These are phyloP conservation scores for Pleurotus eryngii DNA, from an alignment of 768 basidiomycete species.

Conservation along the genomic window DNA sequence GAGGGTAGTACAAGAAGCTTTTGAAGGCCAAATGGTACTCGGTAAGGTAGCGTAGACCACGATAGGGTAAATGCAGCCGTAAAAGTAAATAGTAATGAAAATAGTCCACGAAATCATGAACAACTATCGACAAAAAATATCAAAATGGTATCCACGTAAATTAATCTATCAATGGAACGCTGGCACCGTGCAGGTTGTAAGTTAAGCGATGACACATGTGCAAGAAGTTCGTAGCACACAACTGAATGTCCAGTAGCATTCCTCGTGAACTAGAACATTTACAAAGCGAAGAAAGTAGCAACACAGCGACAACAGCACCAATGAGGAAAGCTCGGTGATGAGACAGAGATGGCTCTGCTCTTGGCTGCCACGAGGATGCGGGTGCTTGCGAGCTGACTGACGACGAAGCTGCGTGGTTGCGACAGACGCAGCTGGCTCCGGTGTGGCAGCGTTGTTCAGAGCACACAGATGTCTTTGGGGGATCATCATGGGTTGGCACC, in stretches of 20 bases:
- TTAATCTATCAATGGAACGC: slow-evolving; percentile 10
- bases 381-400: slow-evolving; percentile 12
- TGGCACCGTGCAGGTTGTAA: slow-evolving; percentile 9
- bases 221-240: slow-evolving; percentile 13
- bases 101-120: slow-evolving; percentile 10
- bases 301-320: slow-evolving; percentile 42
- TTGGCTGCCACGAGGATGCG: slow-evolving; percentile 13
- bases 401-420: slow-evolving; percentile 9
- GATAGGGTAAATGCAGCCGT: background rate
- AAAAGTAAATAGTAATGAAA: slow-evolving; percentile 7
- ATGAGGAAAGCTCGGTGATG: slow-evolving; percentile 49
- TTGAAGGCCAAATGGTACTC: background rate
- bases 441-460: slow-evolving; percentile 33
- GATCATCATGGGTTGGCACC: slow-evolving; percentile 48
- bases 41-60: background rate
- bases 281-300: slow-evolving; percentile 48
- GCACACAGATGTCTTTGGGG: slow-evolving; percentile 56
- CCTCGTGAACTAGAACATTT: slow-evolving; percentile 14
- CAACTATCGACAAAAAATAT: slow-evolving; percentile 9
- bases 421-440: slow-evolving; percentile 6
- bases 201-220: slow-evolving; percentile 11
- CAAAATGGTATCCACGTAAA: slow-evolving; percentile 17
- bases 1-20: slow-evolving; percentile 1
- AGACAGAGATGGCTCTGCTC: slow-evolving; percentile 45
- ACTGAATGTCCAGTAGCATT: background rate